phyloP scores from a whole-genome alignment of 1,284 basidiomycete species.

The Ustilago cynodontis region DNA sequence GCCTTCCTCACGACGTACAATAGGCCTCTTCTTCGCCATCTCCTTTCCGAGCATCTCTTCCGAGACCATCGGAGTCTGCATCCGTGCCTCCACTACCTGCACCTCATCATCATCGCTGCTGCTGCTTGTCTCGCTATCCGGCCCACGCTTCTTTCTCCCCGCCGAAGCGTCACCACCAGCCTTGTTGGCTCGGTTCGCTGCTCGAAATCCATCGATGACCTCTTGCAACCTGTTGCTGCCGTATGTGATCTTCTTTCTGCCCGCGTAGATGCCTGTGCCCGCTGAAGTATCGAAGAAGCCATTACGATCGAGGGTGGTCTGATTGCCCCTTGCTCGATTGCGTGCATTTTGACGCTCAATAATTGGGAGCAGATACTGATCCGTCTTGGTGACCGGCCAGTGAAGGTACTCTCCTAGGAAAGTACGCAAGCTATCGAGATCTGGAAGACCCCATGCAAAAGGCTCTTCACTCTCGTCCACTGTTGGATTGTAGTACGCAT shows the following conservation, averaged over 20 bases:
- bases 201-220: slow-evolving; percentile 82
- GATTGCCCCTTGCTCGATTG: slow-evolving; percentile 65
- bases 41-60: slow-evolving; percentile 61
- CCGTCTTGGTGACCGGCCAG: slow-evolving; percentile 88
- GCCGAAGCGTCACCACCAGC: not conserved
- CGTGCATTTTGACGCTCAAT: slow-evolving; percentile 77
- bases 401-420: slow-evolving; percentile 86
- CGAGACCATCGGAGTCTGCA: slow-evolving; percentile 37
- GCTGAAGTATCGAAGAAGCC: slow-evolving; percentile 73
- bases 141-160: not conserved
- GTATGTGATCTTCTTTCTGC: slow-evolving; percentile 82
- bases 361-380: slow-evolving; percentile 91
- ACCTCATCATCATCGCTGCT: slow-evolving; percentile 36
- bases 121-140: slow-evolving; percentile 10
- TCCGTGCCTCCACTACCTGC: slow-evolving; percentile 34
- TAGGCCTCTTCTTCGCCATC: slow-evolving; percentile 52
- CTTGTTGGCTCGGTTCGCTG: slow-evolving; percentile 30
- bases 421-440: slow-evolving; percentile 80
- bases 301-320: slow-evolving; percentile 74
- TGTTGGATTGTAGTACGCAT: slow-evolving; percentile 88
- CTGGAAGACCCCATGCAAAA: slow-evolving; percentile 96
- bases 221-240: slow-evolving; percentile 88
- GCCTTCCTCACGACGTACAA: slow-evolving; percentile 44
- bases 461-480: slow-evolving; percentile 92
- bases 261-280: slow-evolving; percentile 76